Percentiles rank a stretch among this genome's conserved stretches.
Evolutionary conservation across 2,329 filamentous ascomycete genomes (phyloP).

Genomic region (Arthrobotrys musiformis): DNA sequence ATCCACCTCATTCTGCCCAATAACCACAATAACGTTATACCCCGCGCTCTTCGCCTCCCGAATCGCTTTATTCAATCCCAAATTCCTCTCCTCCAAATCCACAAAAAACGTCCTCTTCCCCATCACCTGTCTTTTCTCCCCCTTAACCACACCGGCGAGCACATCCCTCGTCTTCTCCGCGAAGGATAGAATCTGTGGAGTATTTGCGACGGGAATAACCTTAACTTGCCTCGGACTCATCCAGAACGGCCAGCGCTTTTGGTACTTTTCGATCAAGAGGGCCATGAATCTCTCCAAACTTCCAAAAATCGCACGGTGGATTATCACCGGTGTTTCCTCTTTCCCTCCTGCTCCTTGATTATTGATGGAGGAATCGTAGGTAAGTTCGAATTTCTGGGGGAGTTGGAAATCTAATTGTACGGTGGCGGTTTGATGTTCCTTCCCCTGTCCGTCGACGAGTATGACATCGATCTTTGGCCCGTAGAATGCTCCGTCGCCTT

Average conservation of each 20-base stretch:
- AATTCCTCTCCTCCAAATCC: conserved; percentile 73
- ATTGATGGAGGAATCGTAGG: conserved; percentile 72
- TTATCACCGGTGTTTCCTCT: conserved; percentile 73
- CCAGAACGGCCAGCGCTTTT: conserved; percentile 87
- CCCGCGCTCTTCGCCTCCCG: conserved; percentile 76
- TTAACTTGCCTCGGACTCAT: conserved; percentile 79
- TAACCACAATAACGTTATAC: conserved; percentile 78
- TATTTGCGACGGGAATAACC: conserved; percentile 72
- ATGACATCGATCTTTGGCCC: conserved; percentile 92
- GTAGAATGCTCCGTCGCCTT: conserved; percentile 88
- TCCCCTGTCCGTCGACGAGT: conserved; percentile 80
- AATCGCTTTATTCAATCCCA: conserved; percentile 74
- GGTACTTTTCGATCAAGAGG: conserved; percentile 82
- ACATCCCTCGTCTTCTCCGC: conserved; percentile 62
- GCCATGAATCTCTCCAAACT: conserved; percentile 87
- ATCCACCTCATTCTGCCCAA: conserved; percentile 75
- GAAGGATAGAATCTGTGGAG: conserved; percentile 71
- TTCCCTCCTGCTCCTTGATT: not conserved
- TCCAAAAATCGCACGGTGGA: conserved; percentile 85
- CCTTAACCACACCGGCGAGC: conserved; percentile 65
- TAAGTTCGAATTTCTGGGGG: conserved; percentile 80
- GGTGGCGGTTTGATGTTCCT: conserved; percentile 88
- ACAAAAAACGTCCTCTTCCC: conserved; percentile 63
- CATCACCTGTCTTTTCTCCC: conserved; percentile 29
- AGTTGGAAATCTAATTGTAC: conserved; percentile 92